phyloP scores from a whole-genome alignment of 176 grass and related monocot genomes.

The Leersia perrieri region DNA sequence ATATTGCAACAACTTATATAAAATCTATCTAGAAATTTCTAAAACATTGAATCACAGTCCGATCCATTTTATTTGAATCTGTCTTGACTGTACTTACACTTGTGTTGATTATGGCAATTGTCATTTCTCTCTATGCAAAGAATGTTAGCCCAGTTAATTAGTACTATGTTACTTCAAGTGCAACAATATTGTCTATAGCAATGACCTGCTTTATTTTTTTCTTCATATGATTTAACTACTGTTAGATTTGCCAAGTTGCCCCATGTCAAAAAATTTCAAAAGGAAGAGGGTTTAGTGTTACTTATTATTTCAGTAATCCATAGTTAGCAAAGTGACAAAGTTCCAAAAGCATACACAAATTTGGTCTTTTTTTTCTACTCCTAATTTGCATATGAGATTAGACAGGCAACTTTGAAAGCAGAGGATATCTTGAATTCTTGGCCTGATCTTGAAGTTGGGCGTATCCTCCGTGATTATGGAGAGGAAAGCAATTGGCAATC shows the following conservation, averaged over 20 bases:
- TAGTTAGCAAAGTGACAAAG: background rate
- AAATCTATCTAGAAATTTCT: background rate
- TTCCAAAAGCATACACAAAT: background rate
- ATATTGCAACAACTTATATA: background rate
- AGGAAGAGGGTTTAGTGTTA: background rate
- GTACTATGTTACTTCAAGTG: background rate
- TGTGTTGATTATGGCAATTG: background rate
- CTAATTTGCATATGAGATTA: conserved; percentile 37
- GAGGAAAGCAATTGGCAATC: conserved; percentile 89
- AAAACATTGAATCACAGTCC: background rate
- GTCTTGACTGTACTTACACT: background rate
- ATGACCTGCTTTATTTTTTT: background rate
- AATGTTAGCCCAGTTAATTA: background rate
- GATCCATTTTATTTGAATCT: background rate
- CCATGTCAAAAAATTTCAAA: background rate
- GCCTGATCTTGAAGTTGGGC: conserved; percentile 84
- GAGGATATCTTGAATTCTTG: conserved; percentile 92
- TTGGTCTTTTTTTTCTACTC: conserved; percentile 3
- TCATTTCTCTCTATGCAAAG: background rate
- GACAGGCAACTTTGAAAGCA: conserved; percentile 74
- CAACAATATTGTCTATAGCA: background rate
- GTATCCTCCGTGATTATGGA: conserved; percentile 78
- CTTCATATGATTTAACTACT: background rate
- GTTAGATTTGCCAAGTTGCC: too few species aligned
- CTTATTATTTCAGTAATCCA: background rate